phyloP scores from a whole-genome alignment of 208 protist genomes.

The Phytomonas serpens region DNA sequence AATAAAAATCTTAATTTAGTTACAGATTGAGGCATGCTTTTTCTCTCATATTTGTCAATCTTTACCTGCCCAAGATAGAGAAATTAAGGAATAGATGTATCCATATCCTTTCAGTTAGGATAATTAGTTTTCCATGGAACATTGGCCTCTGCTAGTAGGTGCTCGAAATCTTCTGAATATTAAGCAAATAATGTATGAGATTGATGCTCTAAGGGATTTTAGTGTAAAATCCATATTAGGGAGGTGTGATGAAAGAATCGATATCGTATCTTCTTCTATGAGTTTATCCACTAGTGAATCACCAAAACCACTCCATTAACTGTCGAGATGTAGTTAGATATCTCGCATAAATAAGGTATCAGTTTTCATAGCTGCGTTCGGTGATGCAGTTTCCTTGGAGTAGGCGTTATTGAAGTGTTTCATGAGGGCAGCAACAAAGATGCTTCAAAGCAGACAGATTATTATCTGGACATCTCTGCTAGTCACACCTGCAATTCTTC shows the following conservation, averaged over 20 bases:
- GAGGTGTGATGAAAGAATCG: not conserved
- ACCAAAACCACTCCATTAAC: not conserved
- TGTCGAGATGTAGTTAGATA: not conserved
- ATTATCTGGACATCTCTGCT: not conserved
- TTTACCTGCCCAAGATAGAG: too few relatives aligned
- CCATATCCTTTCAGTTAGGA: not conserved
- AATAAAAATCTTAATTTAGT: not conserved
- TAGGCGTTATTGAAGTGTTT: not conserved
- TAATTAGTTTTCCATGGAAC: not conserved
- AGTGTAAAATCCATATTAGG: not conserved
- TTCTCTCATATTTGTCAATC: not conserved
- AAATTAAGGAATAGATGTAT: too few relatives aligned
- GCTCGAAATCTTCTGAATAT: not conserved
- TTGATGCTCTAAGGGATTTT: not conserved
- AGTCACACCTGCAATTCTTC: not conserved
- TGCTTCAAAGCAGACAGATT: not conserved
- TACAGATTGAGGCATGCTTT: not conserved
- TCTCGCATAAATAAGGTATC: not conserved
- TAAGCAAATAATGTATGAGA: not conserved
- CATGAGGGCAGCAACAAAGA: not conserved
- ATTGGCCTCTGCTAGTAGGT: not conserved
- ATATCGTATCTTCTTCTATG: not conserved
- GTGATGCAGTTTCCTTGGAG: not conserved
- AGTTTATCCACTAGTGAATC: not conserved
- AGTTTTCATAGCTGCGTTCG: not conserved